Percentiles rank a stretch among this genome's conserved stretches.
phyloP scores from a whole-genome alignment of 352 stramenopile genomes.

The Globisporangium paroecandrum region DNA sequence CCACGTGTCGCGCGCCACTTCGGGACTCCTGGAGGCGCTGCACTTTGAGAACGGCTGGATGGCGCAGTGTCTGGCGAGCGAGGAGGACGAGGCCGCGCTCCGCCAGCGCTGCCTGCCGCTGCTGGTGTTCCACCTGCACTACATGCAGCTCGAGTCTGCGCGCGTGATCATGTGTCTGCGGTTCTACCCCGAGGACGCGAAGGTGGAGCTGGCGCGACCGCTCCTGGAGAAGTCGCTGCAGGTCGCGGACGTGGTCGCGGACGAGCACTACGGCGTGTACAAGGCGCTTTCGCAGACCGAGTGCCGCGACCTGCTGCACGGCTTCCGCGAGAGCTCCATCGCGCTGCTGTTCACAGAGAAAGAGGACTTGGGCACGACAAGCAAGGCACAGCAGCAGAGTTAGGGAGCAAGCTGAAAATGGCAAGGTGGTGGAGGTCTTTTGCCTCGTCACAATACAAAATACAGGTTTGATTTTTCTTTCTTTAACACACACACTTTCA shows the following conservation, averaged over 20 bases:
- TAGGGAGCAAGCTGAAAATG: not conserved
- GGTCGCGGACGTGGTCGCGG: conserved; percentile 73
- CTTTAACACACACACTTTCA: not conserved
- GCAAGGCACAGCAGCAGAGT: not conserved
- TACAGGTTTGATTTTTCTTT: not conserved
- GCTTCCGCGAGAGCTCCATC: conserved; percentile 67
- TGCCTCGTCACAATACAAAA: not conserved
- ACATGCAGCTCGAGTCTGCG: conserved; percentile 73
- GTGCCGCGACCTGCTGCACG: conserved; percentile 60
- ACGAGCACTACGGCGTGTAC: conserved; percentile 73
- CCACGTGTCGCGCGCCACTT: conserved; percentile 51
- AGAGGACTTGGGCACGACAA: not conserved
- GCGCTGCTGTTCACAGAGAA: conserved; percentile 37
- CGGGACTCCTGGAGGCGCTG: conserved; percentile 58
- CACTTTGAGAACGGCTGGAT: conserved; percentile 84
- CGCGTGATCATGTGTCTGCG: conserved; percentile 67
- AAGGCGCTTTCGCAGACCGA: conserved; percentile 56
- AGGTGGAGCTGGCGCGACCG: conserved; percentile 50
- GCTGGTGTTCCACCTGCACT: conserved; percentile 73
- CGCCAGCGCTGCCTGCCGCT: conserved; percentile 59
- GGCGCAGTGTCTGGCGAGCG: conserved; percentile 40
- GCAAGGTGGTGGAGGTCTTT: not conserved
- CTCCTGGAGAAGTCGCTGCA: conserved; percentile 73
- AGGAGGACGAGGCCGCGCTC: conserved; percentile 39
- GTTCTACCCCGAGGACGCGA: conserved; percentile 56